Base-by-base conservation (phyloP, 352 stramenopile species). In the Pythium sp. region DNA sequence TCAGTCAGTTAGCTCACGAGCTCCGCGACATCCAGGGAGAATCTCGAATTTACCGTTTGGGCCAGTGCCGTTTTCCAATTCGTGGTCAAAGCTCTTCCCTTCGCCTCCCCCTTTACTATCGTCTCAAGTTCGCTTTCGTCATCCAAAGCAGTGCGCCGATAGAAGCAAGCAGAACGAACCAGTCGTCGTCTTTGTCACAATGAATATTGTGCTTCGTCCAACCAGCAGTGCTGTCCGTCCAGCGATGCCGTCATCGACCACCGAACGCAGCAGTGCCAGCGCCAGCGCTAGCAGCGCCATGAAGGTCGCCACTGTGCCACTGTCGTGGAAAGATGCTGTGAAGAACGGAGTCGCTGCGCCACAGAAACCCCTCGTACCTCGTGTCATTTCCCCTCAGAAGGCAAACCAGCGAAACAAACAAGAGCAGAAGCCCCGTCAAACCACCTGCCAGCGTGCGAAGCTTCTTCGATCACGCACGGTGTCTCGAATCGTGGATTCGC, bases 251-350 rank as follows among this genome's bases (percentile, higher is more conserved):
- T 9, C 54, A 3, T 20, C 24, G 11, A 36, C 24, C 58, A 28
- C 28, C 43, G 7, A 9, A 2, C 24, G 26, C n/a, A 55, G 43
- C 30, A 34, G 58, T 32, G 18, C 8, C 18, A 46, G 38, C 38
- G 46, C 28, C 32, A 36, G 58, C 24, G 18, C 9, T 18, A 46
- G 38, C 38, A 46, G 38, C 38, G 38, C 38, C 14, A 12, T 15
- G 38, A 46, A 46, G 38, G 38, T 46, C 11, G 38, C 56, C 2
- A 47, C 18, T 20, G 61, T 62, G 18, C 72, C 74, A 22, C 47
- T 81, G 11, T 81, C 74, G n/a, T 81, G 74, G 74, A 81, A 77
- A 69, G 74, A 81, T 32, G 74, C 74, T 0, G 74, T 81, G 22
- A 68, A 81, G 34, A 74, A 68, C 26, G 62, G 74, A 26, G 69